These are phyloP conservation scores for Irineochytrium annulatum DNA, from an alignment of 192 early-diverging fungal genomes.

Conservation along the genomic window DNA sequence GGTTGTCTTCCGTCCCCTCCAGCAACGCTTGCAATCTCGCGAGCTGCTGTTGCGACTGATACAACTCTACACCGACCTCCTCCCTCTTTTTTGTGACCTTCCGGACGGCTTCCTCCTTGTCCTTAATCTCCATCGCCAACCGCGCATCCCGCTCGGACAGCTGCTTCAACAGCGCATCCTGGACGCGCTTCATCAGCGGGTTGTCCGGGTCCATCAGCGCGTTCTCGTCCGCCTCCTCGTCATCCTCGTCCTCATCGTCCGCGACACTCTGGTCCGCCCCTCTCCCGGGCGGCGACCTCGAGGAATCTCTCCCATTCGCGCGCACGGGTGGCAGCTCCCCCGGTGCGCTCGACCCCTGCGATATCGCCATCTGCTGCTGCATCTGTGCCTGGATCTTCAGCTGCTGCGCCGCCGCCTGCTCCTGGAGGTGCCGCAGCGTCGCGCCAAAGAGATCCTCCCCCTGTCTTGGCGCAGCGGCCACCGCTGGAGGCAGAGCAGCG, in stretches of 20 bases:
- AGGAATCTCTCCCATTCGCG: too few species aligned
- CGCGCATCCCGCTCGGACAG: conserved; percentile 38
- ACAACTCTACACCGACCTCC: conserved; percentile 55
- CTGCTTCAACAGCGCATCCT: conserved; percentile 51
- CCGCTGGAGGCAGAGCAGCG: too few species aligned
- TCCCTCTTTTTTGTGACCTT: conserved; percentile 42
- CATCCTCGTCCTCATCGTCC: conserved; percentile 22
- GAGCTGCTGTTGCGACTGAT: conserved; percentile 55
- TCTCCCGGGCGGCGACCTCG: too few species aligned
- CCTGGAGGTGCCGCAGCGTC: too few species aligned
- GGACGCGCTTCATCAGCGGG: conserved; percentile 55
- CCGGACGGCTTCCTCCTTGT: conserved; percentile 51
- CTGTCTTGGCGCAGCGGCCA: too few species aligned
- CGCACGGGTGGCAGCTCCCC: too few species aligned
- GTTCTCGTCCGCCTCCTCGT: conserved; percentile 26
- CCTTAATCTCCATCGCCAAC: conserved; percentile 46
- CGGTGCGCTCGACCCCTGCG: too few species aligned
- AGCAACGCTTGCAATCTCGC: conserved; percentile 48
- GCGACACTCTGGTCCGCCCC: too few species aligned
- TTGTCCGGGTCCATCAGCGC: conserved; percentile 37
- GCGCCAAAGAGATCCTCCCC: too few species aligned
- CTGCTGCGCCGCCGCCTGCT: too few species aligned
- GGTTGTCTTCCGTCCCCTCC: conserved; percentile 48
- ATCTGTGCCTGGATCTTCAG: too few species aligned
- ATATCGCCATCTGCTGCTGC: too few species aligned